phyloP scores from a whole-genome alignment of 148 eudicot species.

The Mesembryanthemum crystallinum region DNA sequence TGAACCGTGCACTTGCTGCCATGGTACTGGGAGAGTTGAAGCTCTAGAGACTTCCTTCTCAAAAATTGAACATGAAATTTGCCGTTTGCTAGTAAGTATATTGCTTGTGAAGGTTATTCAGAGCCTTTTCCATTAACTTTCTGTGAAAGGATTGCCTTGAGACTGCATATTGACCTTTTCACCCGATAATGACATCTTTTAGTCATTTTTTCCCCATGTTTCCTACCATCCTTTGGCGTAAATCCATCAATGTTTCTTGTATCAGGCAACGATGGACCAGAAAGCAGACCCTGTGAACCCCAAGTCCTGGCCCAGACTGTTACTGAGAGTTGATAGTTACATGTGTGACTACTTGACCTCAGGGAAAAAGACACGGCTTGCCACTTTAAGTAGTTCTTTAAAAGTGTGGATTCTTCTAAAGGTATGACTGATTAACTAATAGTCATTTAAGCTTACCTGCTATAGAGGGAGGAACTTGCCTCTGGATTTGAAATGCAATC shows the following conservation, averaged over 20 bases:
- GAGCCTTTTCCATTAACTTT: neutral
- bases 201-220: neutral
- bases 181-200: neutral
- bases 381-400: slow-evolving; percentile 79
- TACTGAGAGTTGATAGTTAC: slow-evolving; percentile 67
- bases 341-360: slow-evolving; percentile 84
- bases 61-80: slow-evolving; percentile 88
- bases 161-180: neutral
- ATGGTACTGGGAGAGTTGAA: slow-evolving; percentile 93
- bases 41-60: slow-evolving; percentile 92
- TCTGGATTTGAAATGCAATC: neutral
- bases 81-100: slow-evolving; percentile 74
- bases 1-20: slow-evolving; percentile 86
- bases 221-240: neutral
- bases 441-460: neutral
- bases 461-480: neutral
- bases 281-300: slow-evolving; percentile 76
- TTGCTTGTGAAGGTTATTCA: neutral
- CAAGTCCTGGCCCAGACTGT: slow-evolving; percentile 78
- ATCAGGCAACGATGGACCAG: slow-evolving; percentile 59
- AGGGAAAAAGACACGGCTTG: slow-evolving; percentile 74
- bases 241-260: slow-evolving; percentile 13
- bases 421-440: slow-evolving; percentile 41
- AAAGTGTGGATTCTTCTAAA: slow-evolving; percentile 88
- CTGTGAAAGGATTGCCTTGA: neutral